Evolutionary conservation across 306 rosid species (phyloP).

Genomic region (Cucurbita ficifolia): DNA sequence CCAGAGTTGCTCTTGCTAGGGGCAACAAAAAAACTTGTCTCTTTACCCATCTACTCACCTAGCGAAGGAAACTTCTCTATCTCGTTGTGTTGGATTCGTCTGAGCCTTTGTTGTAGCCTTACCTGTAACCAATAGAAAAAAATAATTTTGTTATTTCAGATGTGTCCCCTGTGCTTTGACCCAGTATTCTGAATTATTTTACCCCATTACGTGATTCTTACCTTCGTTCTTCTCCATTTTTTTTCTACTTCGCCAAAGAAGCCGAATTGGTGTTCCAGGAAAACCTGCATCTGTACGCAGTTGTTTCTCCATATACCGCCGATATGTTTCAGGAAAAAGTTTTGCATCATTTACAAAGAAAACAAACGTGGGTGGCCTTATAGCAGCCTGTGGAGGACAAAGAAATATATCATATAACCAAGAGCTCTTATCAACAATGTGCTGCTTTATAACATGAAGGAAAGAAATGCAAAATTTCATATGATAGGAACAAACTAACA

Average conservation of each 20-base stretch:
- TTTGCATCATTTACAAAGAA: slow-evolving; percentile 90
- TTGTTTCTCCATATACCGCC: slow-evolving; percentile 86
- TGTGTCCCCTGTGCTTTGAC: background rate
- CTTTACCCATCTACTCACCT: slow-evolving; percentile 6
- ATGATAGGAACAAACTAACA: background rate
- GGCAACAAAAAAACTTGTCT: background rate
- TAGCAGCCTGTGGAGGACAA: slow-evolving; percentile 66
- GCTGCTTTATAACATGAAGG: background rate
- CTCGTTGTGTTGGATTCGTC: slow-evolving; percentile 20
- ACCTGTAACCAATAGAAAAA: slow-evolving; percentile 23
- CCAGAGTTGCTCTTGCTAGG: background rate
- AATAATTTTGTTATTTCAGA: background rate
- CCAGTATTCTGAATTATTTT: background rate
- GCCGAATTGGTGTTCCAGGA: slow-evolving; percentile 78
- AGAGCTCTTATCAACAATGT: background rate
- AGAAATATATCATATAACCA: background rate
- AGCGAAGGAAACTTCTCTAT: slow-evolving; percentile 23
- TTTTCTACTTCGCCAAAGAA: slow-evolving; percentile 78
- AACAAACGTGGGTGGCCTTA: slow-evolving; percentile 91
- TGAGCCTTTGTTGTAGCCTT: slow-evolving; percentile 29
- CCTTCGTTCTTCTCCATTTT: slow-evolving; percentile 61
- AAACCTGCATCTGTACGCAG: slow-evolving; percentile 79
- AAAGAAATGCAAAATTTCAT: background rate
- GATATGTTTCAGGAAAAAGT: slow-evolving; percentile 77
- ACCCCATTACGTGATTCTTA: slow-evolving; percentile 15